Percentiles rank a stretch among this genome's conserved stretches.
Conservation (phyloP, 768 basidiomycete species). For the Lactifluus piperatus region DNA sequence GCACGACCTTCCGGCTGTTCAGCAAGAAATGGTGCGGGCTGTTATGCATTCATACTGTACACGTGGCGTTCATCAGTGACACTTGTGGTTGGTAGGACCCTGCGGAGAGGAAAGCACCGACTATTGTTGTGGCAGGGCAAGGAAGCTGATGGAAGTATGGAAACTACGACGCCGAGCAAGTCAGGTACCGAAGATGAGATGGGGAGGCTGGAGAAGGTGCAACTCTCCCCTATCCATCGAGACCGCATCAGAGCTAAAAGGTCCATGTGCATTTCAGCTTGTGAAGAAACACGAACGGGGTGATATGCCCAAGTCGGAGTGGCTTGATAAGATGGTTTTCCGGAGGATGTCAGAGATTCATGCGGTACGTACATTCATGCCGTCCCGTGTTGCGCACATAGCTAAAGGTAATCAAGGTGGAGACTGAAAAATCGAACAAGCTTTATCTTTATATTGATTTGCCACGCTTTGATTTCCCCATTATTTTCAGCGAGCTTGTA, state of each 20-base stretch:
- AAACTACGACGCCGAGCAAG: constrained; percentile 85
- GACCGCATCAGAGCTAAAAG: background rate
- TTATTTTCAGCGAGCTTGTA: constrained; percentile 88
- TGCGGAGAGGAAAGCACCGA: constrained; percentile 87
- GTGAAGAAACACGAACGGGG: constrained; percentile 96
- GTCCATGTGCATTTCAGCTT: constrained; percentile 34
- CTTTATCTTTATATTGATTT: constrained; percentile 95
- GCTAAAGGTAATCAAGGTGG: constrained; percentile 43
- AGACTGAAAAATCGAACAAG: constrained; percentile 85
- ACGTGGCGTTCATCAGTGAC: background rate
- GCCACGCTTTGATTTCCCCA: constrained; percentile 94
- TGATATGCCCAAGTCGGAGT: constrained; percentile 89
- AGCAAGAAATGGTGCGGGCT: constrained; percentile 78
- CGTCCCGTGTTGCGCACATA: background rate
- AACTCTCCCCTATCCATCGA: constrained; percentile 6
- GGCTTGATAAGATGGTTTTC: constrained; percentile 91
- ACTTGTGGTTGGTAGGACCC: constrained; percentile 45
- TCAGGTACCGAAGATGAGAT: constrained; percentile 77
- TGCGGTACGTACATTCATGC: constrained; percentile 44
- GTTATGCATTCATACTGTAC: background rate
- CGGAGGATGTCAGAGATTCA: constrained; percentile 94
- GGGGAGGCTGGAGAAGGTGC: constrained; percentile 87
- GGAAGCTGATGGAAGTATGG: constrained; percentile 79
- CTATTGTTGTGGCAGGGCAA: constrained; percentile 73
- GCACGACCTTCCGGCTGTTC: constrained; percentile 84